Percentiles rank a stretch among this genome's conserved stretches.
phyloP scores from a whole-genome alignment of 2,329 filamentous ascomycete species.

The Diplocarpon rosae region DNA sequence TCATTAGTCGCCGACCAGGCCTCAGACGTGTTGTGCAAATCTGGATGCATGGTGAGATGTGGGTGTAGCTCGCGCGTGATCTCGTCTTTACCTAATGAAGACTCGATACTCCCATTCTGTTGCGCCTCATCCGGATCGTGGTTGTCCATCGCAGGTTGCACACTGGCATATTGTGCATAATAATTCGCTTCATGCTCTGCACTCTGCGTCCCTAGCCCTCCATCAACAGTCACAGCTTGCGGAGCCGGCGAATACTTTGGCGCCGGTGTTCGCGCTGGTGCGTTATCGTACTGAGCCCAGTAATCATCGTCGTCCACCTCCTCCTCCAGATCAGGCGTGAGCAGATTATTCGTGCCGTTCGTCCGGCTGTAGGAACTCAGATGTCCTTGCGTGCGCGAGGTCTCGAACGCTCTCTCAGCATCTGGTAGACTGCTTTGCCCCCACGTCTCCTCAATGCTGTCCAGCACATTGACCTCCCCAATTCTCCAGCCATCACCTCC shows the following conservation, averaged over 20 bases:
- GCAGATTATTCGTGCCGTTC: slow-evolving; percentile 14
- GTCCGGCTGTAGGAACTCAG: slow-evolving; percentile 8
- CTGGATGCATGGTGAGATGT: slow-evolving; percentile 11
- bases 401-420: slow-evolving; percentile 46
- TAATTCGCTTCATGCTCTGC: slow-evolving; percentile 53
- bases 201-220: not conserved
- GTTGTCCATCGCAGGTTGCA: slow-evolving; percentile 71
- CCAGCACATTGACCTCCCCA: slow-evolving; percentile 53
- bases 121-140: slow-evolving; percentile 66
- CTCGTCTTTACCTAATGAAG: slow-evolving; percentile 35
- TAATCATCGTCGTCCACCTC: slow-evolving; percentile 68
- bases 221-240: slow-evolving; percentile 1
- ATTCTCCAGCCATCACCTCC: slow-evolving; percentile 58
- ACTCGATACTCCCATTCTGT: slow-evolving; percentile 31
- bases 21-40: slow-evolving; percentile 7
- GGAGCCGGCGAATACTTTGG: slow-evolving; percentile 53
- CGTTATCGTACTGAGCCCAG: slow-evolving; percentile 69
- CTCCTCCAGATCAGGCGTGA: slow-evolving; percentile 12
- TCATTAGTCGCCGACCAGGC: slow-evolving; percentile 3
- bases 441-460: slow-evolving; percentile 40
- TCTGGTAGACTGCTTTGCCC: slow-evolving; percentile 42
- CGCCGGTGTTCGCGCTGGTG: slow-evolving; percentile 53
- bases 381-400: slow-evolving; percentile 11
- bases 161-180: slow-evolving; percentile 64
- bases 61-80: slow-evolving; percentile 25